Conservation (phyloP, 441 rosid genomes). For the Syzygium syzygioides region DNA sequence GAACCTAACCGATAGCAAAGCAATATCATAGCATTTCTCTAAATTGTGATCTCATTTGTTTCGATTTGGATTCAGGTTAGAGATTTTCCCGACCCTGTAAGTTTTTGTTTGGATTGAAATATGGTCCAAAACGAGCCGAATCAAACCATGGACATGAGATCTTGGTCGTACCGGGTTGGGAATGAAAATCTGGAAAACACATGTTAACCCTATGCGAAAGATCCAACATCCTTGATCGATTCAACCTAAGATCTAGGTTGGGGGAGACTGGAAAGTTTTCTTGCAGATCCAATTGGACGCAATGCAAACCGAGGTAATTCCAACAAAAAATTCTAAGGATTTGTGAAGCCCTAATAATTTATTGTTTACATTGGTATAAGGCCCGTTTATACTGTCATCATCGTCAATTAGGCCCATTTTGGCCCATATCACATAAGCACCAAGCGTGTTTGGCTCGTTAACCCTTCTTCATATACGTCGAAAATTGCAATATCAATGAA, state of each 20-base stretch:
- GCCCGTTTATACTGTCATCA: background rate
- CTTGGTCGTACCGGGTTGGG: background rate
- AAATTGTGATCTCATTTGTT: background rate
- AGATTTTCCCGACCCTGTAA: background rate
- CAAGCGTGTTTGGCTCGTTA: background rate
- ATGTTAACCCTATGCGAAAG: background rate
- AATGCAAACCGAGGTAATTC: background rate
- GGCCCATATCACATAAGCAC: background rate
- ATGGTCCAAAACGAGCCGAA: background rate
- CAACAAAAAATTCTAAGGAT: background rate
- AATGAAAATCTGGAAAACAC: background rate
- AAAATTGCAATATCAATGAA: background rate
- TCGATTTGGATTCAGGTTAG: background rate
- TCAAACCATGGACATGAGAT: background rate
- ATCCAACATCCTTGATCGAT: background rate
- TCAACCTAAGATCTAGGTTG: background rate
- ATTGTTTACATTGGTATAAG: background rate
- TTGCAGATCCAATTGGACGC: background rate
- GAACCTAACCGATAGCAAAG: background rate
- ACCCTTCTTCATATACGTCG: background rate
- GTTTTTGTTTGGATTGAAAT: background rate
- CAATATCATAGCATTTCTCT: background rate
- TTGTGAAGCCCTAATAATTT: background rate
- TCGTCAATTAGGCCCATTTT: background rate
- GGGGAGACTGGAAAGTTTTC: background rate